phyloP scores from a whole-genome alignment of 2,329 filamentous ascomycete species.

The Diaporthe ampelina region DNA sequence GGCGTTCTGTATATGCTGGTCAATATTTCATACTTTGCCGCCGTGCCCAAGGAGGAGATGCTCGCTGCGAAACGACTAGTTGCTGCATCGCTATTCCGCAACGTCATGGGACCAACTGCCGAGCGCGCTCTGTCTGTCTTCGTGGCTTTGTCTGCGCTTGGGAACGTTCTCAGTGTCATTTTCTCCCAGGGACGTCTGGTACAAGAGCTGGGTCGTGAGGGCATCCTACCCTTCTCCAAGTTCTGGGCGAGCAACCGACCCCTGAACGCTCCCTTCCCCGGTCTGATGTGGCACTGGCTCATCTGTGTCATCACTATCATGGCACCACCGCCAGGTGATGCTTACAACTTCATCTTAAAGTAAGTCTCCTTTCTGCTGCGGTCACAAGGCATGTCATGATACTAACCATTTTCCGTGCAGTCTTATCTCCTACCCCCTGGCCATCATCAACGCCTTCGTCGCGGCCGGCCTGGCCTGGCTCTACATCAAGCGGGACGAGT shows the following conservation, averaged over 20 bases:
- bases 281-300: constrained; percentile 77
- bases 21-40: constrained; percentile 73
- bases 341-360: constrained; percentile 81
- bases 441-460: constrained; percentile 72
- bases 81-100: constrained; percentile 76
- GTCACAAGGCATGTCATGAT: background rate
- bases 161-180: constrained; percentile 81
- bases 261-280: constrained; percentile 76
- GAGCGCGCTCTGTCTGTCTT: constrained; percentile 38
- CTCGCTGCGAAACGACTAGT: constrained; percentile 76
- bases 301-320: constrained; percentile 77
- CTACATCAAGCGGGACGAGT: constrained; percentile 65
- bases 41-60: constrained; percentile 77
- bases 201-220: constrained; percentile 35
- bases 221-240: constrained; percentile 52
- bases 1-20: constrained; percentile 76
- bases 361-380: background rate
- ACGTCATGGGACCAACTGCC: constrained; percentile 70
- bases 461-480: constrained; percentile 71
- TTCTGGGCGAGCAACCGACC: constrained; percentile 75
- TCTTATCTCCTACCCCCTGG: constrained; percentile 19
- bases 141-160: constrained; percentile 76
- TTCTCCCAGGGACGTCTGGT: constrained; percentile 71
- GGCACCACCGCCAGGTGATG: constrained; percentile 73
- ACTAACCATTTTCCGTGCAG: background rate